These are phyloP conservation scores for Immersiella caudata DNA, from an alignment of 495 filamentous ascomycete genomes.

Conservation along the genomic window DNA sequence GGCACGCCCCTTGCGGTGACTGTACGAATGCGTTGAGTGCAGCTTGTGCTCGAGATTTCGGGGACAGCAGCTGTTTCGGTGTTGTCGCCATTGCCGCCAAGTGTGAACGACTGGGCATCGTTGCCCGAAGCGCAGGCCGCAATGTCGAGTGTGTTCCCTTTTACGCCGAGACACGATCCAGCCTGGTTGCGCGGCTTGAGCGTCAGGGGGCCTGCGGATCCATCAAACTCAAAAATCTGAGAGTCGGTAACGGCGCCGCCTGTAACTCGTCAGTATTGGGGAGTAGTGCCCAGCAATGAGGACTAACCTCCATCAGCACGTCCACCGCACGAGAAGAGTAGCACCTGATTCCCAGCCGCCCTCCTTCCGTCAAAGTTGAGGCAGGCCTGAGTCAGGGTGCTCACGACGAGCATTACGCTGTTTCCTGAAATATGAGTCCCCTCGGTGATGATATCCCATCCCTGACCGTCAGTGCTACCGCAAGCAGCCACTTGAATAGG, in stretches of 20 bases:
- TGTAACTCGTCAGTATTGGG: conserved; percentile 22
- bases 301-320: conserved; percentile 53
- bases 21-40: conserved; percentile 7
- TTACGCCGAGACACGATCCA: conserved; percentile 51
- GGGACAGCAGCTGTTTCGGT: neutral
- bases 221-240: conserved; percentile 52
- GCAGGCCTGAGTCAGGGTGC: conserved; percentile 58
- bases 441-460: conserved; percentile 57
- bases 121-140: conserved; percentile 46
- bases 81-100: conserved; percentile 34
- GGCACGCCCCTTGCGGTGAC: neutral
- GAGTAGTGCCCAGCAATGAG: neutral
- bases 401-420: conserved; percentile 53
- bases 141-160: conserved; percentile 49
- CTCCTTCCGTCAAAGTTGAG: conserved; percentile 57
- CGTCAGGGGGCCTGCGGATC: conserved; percentile 43
- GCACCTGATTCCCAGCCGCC: conserved; percentile 49
- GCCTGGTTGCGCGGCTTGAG: conserved; percentile 47
- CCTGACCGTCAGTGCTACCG: conserved; percentile 51
- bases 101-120: conserved; percentile 51
- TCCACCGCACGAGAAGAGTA: conserved; percentile 60
- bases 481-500: conserved; percentile 54
- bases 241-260: conserved; percentile 54
- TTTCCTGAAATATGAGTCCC: conserved; percentile 53
- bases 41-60: neutral